phyloP scores from a whole-genome alignment of 257 asterid genomes.

The Primulina eburnea region DNA sequence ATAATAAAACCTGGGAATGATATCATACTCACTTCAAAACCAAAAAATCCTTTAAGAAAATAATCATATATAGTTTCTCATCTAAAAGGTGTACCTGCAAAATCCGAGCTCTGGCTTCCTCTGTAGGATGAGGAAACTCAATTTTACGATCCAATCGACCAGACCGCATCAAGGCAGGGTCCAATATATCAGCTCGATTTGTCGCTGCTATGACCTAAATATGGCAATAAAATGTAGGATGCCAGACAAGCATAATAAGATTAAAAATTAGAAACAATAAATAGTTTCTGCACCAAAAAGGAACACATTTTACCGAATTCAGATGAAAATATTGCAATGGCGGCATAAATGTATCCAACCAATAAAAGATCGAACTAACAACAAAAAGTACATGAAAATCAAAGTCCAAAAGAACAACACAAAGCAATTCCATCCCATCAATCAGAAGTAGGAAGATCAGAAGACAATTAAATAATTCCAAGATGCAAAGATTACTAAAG shows the following conservation, averaged over 20 bases:
- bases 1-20: neutral
- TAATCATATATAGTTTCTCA: neutral
- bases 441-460: neutral
- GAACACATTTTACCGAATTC: neutral
- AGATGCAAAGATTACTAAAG: conserved; percentile 6
- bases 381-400: neutral
- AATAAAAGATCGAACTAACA: conserved; percentile 2
- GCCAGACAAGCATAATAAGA: conserved; percentile 15
- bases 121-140: conserved; percentile 61
- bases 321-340: neutral
- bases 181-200: conserved; percentile 89
- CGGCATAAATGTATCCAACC: neutral
- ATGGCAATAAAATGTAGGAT: neutral
- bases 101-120: conserved; percentile 85
- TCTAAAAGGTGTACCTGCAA: conserved; percentile 46
- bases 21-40: neutral
- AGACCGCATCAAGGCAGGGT: conserved; percentile 93
- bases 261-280: too few species aligned
- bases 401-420: neutral
- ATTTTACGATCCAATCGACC: conserved; percentile 97
- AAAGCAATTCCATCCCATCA: neutral
- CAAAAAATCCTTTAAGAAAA: neutral
- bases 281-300: too few species aligned
- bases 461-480: neutral
- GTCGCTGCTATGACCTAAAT: conserved; percentile 94